Percentiles rank a stretch among this genome's conserved stretches.
Evolutionary conservation across 768 basidiomycete species (phyloP).

Genomic region (Sistotremastrum niveocremeum): DNA sequence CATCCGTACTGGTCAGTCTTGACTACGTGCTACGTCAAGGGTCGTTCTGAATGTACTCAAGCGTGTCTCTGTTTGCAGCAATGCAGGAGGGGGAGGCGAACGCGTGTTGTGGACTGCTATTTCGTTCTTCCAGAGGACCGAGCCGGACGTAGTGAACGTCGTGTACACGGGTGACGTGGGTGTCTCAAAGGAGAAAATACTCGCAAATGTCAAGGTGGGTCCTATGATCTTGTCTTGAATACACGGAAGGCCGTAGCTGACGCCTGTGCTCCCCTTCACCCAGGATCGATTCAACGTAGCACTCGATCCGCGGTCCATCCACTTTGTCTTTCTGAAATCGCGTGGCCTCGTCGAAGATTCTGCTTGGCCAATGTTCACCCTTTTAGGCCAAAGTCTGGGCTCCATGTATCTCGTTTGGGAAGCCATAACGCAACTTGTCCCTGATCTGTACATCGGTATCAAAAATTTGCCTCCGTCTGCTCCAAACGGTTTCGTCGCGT

Average conservation of each 20-base stretch:
- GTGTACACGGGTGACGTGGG: conserved; percentile 87
- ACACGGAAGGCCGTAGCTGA: background rate
- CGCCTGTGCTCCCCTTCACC: background rate
- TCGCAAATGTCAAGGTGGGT: conserved; percentile 67
- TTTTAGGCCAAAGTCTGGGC: conserved; percentile 83
- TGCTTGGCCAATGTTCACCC: conserved; percentile 82
- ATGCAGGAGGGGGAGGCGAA: conserved; percentile 95
- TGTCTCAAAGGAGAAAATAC: conserved; percentile 65
- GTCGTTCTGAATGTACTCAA: conserved; percentile 21
- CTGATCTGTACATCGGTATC: conserved; percentile 85
- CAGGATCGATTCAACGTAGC: conserved; percentile 74
- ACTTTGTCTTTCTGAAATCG: conserved; percentile 70
- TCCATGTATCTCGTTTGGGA: conserved; percentile 77
- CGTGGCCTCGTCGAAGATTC: conserved; percentile 66
- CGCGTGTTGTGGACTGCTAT: conserved; percentile 91
- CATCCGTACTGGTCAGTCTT: conserved; percentile 84
- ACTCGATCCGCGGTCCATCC: conserved; percentile 48
- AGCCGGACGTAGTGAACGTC: conserved; percentile 52
- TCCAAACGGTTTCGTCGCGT: background rate
- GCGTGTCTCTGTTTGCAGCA: conserved; percentile 29
- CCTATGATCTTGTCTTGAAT: background rate
- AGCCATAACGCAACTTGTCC: conserved; percentile 64
- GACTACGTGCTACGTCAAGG: background rate
- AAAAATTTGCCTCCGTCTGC: background rate
- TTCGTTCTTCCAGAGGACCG: conserved; percentile 53